These are phyloP conservation scores for Hordeum marinum DNA, from an alignment of 176 grass and related monocot genomes.

Conservation along the genomic window DNA sequence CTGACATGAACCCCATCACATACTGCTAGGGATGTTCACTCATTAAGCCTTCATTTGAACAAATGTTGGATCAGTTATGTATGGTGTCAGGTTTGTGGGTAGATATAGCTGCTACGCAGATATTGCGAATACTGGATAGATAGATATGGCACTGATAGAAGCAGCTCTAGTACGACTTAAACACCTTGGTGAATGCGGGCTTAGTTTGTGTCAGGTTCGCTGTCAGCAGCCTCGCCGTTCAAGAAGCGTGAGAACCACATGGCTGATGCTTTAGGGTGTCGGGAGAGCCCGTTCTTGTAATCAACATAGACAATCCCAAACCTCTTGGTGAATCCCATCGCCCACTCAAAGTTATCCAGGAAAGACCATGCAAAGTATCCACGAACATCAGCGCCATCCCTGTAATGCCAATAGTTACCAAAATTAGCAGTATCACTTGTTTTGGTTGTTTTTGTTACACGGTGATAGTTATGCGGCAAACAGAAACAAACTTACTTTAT, in stretches of 20 bases:
- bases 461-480: neutral
- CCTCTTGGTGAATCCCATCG: constrained; percentile 91
- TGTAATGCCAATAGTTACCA: constrained; percentile 25
- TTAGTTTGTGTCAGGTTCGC: neutral
- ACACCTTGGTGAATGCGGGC: neutral
- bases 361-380: constrained; percentile 97
- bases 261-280: constrained; percentile 13
- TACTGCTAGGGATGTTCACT: neutral
- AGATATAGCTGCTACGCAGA: neutral
- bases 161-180: neutral
- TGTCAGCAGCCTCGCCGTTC: neutral
- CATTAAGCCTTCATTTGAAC: neutral
- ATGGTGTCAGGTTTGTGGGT: too few species aligned
- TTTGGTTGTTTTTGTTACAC: neutral
- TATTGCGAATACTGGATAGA: neutral
- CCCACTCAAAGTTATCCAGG: constrained; percentile 96
- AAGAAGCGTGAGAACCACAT: constrained; percentile 7
- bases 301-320: constrained; percentile 29
- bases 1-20: neutral
- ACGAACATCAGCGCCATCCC: constrained; percentile 73
- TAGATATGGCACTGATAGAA: neutral
- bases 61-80: neutral
- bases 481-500: constrained; percentile 53
- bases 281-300: neutral
- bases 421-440: neutral